phyloP scores from a whole-genome alignment of 2,329 filamentous ascomycete species.

The Botrytis sinoallii region DNA sequence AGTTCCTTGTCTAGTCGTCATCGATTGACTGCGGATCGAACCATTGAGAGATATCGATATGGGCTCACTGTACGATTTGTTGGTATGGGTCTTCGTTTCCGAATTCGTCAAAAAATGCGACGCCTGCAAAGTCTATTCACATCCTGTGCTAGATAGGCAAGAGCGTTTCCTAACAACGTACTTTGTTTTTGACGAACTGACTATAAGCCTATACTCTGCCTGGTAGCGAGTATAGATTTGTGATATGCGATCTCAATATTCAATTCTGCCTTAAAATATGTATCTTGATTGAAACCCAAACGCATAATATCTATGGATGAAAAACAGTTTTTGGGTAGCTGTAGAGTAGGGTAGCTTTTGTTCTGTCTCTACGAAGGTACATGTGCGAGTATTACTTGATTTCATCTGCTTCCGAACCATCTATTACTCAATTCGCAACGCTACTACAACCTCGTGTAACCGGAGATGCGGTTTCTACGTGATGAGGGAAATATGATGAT shows the following conservation, averaged over 20 bases:
- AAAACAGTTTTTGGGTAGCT: not conserved
- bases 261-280: not conserved
- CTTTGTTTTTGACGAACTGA: not conserved
- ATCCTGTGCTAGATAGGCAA: not conserved
- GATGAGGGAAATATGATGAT: not conserved
- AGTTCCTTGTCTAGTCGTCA: not conserved
- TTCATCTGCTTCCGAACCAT: not conserved
- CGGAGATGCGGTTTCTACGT: not conserved
- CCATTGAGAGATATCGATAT: not conserved
- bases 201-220: not conserved
- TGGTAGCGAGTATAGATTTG: not conserved
- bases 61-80: not conserved
- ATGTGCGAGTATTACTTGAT: not conserved
- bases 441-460: not conserved
- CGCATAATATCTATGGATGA: not conserved
- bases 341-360: not conserved
- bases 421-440: not conserved
- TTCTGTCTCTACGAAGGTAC: not conserved
- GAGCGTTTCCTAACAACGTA: fast-evolving
- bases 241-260: not conserved
- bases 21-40: not conserved
- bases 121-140: not conserved
- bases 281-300: not conserved
- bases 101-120: not conserved
- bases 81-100: not conserved